Evolutionary conservation across 495 filamentous ascomycete genomes (phyloP).

Genomic region (Neurospora sp.): DNA sequence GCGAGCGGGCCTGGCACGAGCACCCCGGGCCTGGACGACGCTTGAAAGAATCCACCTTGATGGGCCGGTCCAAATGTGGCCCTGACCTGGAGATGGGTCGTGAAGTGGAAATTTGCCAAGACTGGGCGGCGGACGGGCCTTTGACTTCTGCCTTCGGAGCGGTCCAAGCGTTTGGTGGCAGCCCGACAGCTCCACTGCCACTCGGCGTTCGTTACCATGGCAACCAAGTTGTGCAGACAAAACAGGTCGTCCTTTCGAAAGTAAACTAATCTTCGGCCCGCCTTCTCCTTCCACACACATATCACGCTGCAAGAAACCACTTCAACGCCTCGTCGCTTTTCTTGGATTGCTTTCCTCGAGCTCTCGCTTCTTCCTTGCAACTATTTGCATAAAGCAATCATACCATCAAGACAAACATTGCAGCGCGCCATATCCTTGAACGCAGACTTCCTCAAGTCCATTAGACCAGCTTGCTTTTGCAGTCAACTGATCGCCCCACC

Average conservation of each 20-base stretch:
- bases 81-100: neutral
- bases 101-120: neutral
- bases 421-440: constrained; percentile 12
- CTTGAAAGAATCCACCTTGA: neutral
- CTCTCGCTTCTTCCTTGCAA: constrained; percentile 15
- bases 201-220: neutral
- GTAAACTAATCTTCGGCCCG: neutral
- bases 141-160: neutral
- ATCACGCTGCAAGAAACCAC: neutral
- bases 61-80: neutral
- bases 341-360: constrained; percentile 19
- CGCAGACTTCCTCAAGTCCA: constrained; percentile 26
- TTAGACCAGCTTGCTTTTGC: constrained; percentile 31
- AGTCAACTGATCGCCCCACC: constrained; percentile 38
- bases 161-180: neutral
- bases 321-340: constrained; percentile 4
- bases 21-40: neutral
- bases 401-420: constrained; percentile 4
- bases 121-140: neutral
- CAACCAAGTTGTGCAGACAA: neutral
- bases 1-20: neutral
- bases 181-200: neutral
- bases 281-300: constrained; percentile 4
- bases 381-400: constrained; percentile 8
- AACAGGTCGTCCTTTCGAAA: neutral